Base-by-base conservation (phyloP, 345 rosid species). In the Atalantia buxifolia region DNA sequence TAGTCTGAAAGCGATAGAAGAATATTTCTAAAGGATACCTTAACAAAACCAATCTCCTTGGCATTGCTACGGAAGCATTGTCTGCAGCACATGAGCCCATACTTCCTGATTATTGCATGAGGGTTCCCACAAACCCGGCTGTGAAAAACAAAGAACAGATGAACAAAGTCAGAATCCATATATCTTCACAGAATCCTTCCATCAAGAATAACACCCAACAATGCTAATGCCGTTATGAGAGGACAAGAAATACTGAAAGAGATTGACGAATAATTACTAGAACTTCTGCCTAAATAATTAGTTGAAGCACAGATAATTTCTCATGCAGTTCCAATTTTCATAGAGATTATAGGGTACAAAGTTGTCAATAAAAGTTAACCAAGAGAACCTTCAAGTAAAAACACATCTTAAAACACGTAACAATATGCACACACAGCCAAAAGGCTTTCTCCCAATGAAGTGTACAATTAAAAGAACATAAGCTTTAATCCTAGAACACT, bases 21-120 rank as follows among this genome's bases (percentile, higher is more conserved):
- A 19, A 7, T 13, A 42, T 8, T 2, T 7, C 19, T 21, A 2
- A 27, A 72, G 25, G 14, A 77, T 55, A 89, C 92, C 92, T 89
- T 89, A 24, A 89, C 86, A 86, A 89, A 89, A 25, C 92, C 92
- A 69, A 73, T 79, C 56, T 77, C 86, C 83, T 85, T 85, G 64
- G 88, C 86, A 0, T 85, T 85, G 86, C 88, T 85, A 16, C 86
- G 86, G 84, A 85, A 85, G 74, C 86, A 85, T 66, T 85, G 86
- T 74, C 88, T 78, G 81, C 88, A 85, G 79, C 88, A 85, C 84
- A 83, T 85, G 62, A 85, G 84, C 28, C 88, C 88, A 24, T 85
- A 85, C 82, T 85, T 85, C 81, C 88, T 68, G 82, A 85, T 85
- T 33, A 85, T 19, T 1, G 81, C 88, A 72, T 83, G 88, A 9